Conservation (phyloP, 306 rosid species). For the Prunus davidiana region DNA sequence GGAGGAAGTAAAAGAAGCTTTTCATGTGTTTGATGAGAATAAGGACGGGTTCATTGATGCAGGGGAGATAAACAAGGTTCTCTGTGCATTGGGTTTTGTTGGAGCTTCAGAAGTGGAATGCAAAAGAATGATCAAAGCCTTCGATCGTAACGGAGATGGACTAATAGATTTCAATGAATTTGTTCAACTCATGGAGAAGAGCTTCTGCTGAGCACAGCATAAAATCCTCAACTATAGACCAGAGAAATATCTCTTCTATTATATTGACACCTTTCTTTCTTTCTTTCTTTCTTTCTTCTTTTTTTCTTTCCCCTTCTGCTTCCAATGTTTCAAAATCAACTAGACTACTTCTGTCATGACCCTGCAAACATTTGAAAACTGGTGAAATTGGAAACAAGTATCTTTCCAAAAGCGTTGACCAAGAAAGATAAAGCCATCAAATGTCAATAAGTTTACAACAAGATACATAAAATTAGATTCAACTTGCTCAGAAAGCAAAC, state of each 20-base stretch:
- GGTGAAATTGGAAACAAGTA: not conserved
- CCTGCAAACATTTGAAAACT: not conserved
- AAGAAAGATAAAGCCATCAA: no score
- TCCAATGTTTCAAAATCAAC: not conserved
- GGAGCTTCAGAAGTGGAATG: slow-evolving; percentile 34
- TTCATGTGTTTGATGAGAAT: slow-evolving; percentile 45
- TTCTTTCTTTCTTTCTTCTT: not conserved
- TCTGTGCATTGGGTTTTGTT: slow-evolving; percentile 32
- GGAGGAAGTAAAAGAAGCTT: slow-evolving; percentile 49
- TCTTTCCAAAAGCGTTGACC: not conserved
- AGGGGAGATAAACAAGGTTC: slow-evolving; percentile 38
- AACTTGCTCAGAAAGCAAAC: no score
- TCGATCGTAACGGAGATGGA: slow-evolving; percentile 46
- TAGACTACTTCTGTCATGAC: not conserved
- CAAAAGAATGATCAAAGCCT: slow-evolving; percentile 37
- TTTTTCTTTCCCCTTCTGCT: not conserved
- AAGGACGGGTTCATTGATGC: slow-evolving; percentile 52
- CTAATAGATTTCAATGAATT: slow-evolving; percentile 44
- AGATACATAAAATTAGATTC: no score
- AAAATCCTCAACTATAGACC: no score
- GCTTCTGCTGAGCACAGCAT: slow-evolving; percentile 15
- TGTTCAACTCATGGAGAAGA: slow-evolving; percentile 31
- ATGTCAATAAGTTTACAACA: no score
- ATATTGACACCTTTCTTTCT: not conserved
- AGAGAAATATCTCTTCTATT: no score